Percentiles rank a stretch among this genome's conserved stretches.
Conservation (phyloP, 768 basidiomycete species). For the Mycena kentingensis region DNA sequence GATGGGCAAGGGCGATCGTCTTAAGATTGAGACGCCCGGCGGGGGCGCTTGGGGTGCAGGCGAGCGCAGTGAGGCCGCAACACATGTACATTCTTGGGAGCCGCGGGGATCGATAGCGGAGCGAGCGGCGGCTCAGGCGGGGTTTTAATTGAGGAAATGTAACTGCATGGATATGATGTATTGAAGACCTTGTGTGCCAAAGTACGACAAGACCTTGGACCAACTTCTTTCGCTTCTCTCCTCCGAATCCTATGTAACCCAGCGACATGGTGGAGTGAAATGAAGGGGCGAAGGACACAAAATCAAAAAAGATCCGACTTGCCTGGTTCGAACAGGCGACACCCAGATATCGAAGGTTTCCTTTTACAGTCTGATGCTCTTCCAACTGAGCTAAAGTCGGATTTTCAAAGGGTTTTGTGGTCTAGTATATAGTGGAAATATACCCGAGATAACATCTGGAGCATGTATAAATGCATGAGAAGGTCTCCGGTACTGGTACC, state of each 20-base stretch:
- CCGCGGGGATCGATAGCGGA: conserved; percentile 73
- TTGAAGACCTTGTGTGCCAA: too few relatives aligned
- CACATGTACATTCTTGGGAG: conserved; percentile 56
- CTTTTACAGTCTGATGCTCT: conserved; percentile 10
- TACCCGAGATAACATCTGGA: too few relatives aligned
- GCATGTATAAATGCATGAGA: too few relatives aligned
- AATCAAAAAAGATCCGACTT: background rate
- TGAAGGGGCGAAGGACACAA: too few relatives aligned
- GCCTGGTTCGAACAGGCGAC: conserved; percentile 12
- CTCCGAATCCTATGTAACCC: too few relatives aligned
- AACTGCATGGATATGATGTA: too few relatives aligned
- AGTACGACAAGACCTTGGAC: too few relatives aligned
- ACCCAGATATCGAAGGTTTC: conserved; percentile 1
- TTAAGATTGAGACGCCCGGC: conserved; percentile 87
- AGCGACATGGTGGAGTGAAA: too few relatives aligned
- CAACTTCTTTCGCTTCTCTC: too few relatives aligned
- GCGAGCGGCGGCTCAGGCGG: conserved; percentile 62
- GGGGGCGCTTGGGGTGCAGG: conserved; percentile 82
- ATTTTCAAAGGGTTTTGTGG: too few relatives aligned
- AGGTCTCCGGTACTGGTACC: too few relatives aligned
- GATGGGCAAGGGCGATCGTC: conserved; percentile 85
- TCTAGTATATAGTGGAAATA: too few relatives aligned
- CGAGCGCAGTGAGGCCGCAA: conserved; percentile 23
- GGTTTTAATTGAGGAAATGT: conserved; percentile 41
- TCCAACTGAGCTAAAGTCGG: conserved; percentile 11